Evolutionary conservation across 1,139 yeast genomes (phyloP), one percentile per base, ranked within the genome.

Genomic region (Trichomonascaceae sp.): DNA sequence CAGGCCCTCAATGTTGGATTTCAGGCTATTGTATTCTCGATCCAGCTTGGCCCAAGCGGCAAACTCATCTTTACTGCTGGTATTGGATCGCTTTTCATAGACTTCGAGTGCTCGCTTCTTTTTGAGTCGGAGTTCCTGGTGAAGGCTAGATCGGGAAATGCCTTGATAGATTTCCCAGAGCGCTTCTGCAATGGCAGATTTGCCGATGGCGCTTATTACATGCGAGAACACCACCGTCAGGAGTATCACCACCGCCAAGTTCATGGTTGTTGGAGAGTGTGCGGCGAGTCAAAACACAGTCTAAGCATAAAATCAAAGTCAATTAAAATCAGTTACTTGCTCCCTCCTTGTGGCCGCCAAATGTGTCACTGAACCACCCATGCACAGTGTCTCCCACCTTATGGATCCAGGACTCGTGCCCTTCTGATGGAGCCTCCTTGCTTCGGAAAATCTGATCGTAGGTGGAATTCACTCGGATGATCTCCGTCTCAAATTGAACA

Each of bases 31-130:
- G 38, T 68, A 60, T 46, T 69, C 70, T 33, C 98, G 69, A 48
- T 84, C 87, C 43, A 87, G 66, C 54, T 84, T 84, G 3, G 97
- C 93, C 98, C 98, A 89, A 48, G 71, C 76, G 31, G 97, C 96
- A 55, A 87, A 89, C 48, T 89, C 76, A 52, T 89, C 96, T 55
- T 87, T 96, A 4, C 96, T 92, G 41, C 85, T 73, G 13, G 87
- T 69, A 5, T 67, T 49, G 30, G 72, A 62, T 42, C 85, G 69
- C 45, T 76, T 72, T 11, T 60, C 61, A 43, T 69, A 62, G 17
- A 75, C 51, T 17, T 59, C 55, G 5, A 56, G 50, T 31, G 77
- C 69, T 45, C 76, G 70, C 5, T 50, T 46, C 38, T 67, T 63
- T 39, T 67, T 60, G 2, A 42, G 41, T 5, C 62, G 54, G 32